Evolutionary conservation across 192 early-diverging fungal species (phyloP).

Genomic region (Diversispora eburnea): DNA sequence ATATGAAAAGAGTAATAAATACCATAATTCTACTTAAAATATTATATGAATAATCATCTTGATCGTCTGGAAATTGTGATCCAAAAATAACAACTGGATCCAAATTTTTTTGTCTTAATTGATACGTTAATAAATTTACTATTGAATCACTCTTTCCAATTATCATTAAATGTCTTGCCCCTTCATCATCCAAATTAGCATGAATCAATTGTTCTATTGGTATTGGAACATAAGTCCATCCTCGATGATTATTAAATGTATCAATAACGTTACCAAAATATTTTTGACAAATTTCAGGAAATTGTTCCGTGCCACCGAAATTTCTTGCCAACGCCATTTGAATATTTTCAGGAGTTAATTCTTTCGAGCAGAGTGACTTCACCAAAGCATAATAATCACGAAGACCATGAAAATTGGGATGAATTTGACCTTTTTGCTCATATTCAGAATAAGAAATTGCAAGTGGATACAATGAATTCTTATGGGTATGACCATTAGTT

Average conservation of each 20-base stretch:
- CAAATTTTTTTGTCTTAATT: slow-evolving; percentile 6
- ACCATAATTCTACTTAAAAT: slow-evolving; percentile 25
- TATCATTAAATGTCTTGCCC: slow-evolving; percentile 26
- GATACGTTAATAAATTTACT: slow-evolving; percentile 17
- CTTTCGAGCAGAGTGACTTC: not conserved
- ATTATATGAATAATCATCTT: slow-evolving; percentile 16
- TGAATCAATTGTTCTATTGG: slow-evolving; percentile 2
- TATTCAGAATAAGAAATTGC: slow-evolving; percentile 17
- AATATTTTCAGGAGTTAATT: slow-evolving; percentile 1
- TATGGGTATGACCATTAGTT: not conserved
- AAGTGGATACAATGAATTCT: not conserved
- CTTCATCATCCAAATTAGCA: slow-evolving; percentile 19
- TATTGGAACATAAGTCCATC: not conserved
- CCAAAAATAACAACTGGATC: slow-evolving; percentile 29
- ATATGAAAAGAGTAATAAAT: not conserved
- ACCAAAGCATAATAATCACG: slow-evolving; percentile 27
- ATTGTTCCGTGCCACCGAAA: slow-evolving; percentile 22
- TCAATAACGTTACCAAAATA: slow-evolving; percentile 19
- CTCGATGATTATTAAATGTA: not conserved
- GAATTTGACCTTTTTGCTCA: not conserved
- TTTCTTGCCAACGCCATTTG: slow-evolving; percentile 18
- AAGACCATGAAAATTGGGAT: slow-evolving; percentile 29
- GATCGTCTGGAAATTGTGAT: slow-evolving; percentile 26
- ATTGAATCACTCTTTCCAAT: slow-evolving; percentile 30
- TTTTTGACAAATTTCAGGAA: not conserved